Percentiles rank a stretch among this genome's conserved stretches.
phyloP scores from a whole-genome alignment of 2,329 filamentous ascomycete species.

The Cordyceps pruinosa region DNA sequence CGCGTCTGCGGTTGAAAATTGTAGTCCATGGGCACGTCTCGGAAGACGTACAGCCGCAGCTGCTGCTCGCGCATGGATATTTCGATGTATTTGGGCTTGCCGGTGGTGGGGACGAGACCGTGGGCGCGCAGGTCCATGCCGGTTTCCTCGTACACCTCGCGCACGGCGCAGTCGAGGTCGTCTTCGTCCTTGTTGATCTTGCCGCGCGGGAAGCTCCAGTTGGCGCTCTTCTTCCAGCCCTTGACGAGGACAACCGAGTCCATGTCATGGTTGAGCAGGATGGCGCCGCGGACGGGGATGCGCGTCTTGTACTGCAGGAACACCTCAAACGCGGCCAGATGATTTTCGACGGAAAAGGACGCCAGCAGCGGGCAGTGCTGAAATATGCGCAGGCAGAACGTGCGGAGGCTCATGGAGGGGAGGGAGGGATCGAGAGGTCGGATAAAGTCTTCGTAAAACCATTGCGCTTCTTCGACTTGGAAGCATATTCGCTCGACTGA shows the following conservation, averaged over 20 bases:
- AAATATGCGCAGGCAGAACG: constrained; percentile 86
- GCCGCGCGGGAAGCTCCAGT: constrained; percentile 93
- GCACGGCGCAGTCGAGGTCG: constrained; percentile 85
- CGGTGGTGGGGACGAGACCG: constrained; percentile 65
- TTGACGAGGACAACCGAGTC: constrained; percentile 89
- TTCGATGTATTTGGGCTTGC: constrained; percentile 75
- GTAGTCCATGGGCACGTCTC: constrained; percentile 79
- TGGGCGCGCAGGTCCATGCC: constrained; percentile 75
- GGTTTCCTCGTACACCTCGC: constrained; percentile 95
- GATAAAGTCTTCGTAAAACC: constrained; percentile 99
- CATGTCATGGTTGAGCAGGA: constrained; percentile 90
- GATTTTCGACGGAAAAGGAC: constrained; percentile 68
- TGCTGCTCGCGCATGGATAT: constrained; percentile 89
- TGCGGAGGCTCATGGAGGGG: constrained; percentile 76
- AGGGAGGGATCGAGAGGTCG: constrained; percentile 78
- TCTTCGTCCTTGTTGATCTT: constrained; percentile 98
- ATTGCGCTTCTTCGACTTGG: constrained; percentile 98
- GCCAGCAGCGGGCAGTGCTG: constrained; percentile 87
- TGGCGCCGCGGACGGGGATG: constrained; percentile 88
- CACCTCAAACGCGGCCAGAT: constrained; percentile 78
- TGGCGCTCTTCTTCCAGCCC: constrained; percentile 94
- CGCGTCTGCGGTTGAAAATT: constrained; percentile 83
- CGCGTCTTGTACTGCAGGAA: constrained; percentile 93
- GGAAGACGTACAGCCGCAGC: constrained; percentile 86
- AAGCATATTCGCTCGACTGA: constrained; percentile 94